Evolutionary conservation across 164 flowering plant genomes (phyloP).

Genomic region (Vitis rupestris): DNA sequence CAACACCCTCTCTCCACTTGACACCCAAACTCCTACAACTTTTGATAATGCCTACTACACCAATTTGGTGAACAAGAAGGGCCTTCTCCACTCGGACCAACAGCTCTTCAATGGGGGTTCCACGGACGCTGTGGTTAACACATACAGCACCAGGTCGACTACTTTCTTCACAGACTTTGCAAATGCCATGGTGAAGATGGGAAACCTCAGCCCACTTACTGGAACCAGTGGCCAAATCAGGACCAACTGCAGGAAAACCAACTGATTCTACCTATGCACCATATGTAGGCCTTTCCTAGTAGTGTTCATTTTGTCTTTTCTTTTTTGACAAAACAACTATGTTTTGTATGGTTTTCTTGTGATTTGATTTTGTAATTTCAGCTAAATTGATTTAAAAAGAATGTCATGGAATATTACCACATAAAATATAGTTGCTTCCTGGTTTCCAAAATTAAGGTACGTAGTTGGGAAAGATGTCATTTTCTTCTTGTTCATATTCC

Average conservation of each 20-base stretch:
- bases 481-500: too few species aligned
- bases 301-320: too few species aligned
- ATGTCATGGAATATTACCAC: too few species aligned
- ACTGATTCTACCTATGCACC: neutral
- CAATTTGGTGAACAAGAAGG: slow-evolving; percentile 18
- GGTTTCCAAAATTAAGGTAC: too few species aligned
- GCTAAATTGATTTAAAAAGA: too few species aligned
- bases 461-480: too few species aligned
- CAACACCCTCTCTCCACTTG: slow-evolving; percentile 33
- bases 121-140: slow-evolving; percentile 22
- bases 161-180: slow-evolving; percentile 30
- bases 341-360: too few species aligned
- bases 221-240: slow-evolving; percentile 34
- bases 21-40: slow-evolving; percentile 13
- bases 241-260: slow-evolving; percentile 29
- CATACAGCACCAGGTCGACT: slow-evolving; percentile 5
- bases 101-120: slow-evolving; percentile 28
- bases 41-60: slow-evolving; percentile 40
- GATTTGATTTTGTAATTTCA: too few species aligned
- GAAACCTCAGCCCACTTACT: slow-evolving; percentile 29
- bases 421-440: too few species aligned
- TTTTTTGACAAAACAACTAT: too few species aligned
- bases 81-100: slow-evolving; percentile 45
- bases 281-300: too few species aligned
- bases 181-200: slow-evolving; percentile 40